Conservation (phyloP, 192 early-diverging fungal genomes). For the Blastocladiella britannica region DNA sequence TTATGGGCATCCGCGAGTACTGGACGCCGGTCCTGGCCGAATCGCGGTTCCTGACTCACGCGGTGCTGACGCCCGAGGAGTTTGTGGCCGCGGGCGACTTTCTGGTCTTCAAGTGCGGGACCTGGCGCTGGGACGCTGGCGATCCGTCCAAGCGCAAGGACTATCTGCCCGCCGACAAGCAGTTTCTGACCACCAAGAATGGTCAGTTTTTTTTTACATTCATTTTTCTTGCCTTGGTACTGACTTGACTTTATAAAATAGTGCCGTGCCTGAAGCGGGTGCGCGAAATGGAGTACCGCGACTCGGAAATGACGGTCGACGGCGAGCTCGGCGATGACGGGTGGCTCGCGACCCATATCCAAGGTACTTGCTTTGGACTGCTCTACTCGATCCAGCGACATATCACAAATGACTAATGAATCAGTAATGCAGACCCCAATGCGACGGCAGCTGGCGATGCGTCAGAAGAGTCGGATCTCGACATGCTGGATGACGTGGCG, state of each 20-base stretch:
- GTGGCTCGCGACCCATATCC: slow-evolving; percentile 72
- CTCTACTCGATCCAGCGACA: background rate
- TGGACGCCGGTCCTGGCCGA: slow-evolving; percentile 79
- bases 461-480: background rate
- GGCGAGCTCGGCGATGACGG: slow-evolving; percentile 46
- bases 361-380: background rate
- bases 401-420: slow-evolving; percentile 2
- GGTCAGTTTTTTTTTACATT: slow-evolving; percentile 13
- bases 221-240: background rate
- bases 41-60: slow-evolving; percentile 88
- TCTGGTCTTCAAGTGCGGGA: slow-evolving; percentile 94
- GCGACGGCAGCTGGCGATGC: background rate
- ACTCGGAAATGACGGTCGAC: slow-evolving; percentile 30
- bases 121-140: slow-evolving; percentile 74
- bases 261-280: slow-evolving; percentile 82
- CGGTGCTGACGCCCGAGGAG: slow-evolving; percentile 90
- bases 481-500: background rate
- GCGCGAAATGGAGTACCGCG: slow-evolving; percentile 56
- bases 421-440: too few species aligned
- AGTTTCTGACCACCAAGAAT: slow-evolving; percentile 86
- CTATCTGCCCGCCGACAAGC: slow-evolving; percentile 66
- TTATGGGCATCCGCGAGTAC: slow-evolving; percentile 67
- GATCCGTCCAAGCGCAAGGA: slow-evolving; percentile 56
- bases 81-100: slow-evolving; percentile 95
- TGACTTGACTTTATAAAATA: slow-evolving; percentile 5